Evolutionary conservation across 176 grass and related monocot genomes (phyloP), one percentile per base, ranked within the genome.

Genomic region (Leersia perrieri): DNA sequence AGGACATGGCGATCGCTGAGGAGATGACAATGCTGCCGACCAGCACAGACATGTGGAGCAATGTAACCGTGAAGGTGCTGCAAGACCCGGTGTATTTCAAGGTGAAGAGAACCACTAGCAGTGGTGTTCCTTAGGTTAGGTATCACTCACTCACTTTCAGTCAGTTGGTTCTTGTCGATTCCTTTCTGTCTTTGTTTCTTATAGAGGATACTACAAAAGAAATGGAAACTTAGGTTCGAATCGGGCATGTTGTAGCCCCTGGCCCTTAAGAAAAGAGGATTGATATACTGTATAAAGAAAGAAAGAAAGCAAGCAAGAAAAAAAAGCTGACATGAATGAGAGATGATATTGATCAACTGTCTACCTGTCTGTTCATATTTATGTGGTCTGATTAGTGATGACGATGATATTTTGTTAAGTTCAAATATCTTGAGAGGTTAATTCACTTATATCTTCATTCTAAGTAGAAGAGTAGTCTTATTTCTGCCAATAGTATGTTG

Each of bases 1-100:
- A 94, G 77, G 90, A 94, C 80, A 78, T 98, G 92, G 77, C 64
- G n/a, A 81, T 98, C 40, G 90, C 83, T 2, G 92, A 94, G 80
- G 80, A 90, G 63, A 92, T 98, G 55, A 30, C 83, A 5, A 42
- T 35, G 66, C 82, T 97, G 30, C 78, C 87, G 2, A 86, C 82
- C 1, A 92, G 86, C 81, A 65, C 61, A 28, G 87, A 97, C 53
- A 28, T 87, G 15, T 97, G 94, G 89, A 87, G 55, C 58, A 83
- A 75, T 45, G 81, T 94, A 13, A 86, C 84, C 6, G 91, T 97
- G 60, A 90, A 49, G 75, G 66, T 90, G 26, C 87, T 97, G 32
- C 44, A 68, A 38, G 75, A 97, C 40, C 91, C 87, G 57, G 62
- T 94, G 33, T 63, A 69, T 78, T 79, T 97, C 23, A 92, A 85